Evolutionary conservation across 1,284 basidiomycete species (phyloP).

Genomic region (Meira nashicola): DNA sequence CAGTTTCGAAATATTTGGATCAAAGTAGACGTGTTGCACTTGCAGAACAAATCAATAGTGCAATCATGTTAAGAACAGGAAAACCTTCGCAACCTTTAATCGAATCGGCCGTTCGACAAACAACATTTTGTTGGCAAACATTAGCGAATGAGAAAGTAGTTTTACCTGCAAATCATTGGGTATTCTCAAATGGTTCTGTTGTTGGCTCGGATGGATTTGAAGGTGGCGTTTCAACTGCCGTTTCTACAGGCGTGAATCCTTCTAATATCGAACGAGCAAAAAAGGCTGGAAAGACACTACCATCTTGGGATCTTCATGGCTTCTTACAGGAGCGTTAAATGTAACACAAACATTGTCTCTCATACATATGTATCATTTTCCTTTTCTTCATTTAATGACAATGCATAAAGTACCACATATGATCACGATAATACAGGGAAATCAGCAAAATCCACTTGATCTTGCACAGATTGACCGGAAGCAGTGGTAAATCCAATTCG

Average conservation of each 20-base stretch:
- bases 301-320: slow-evolving; percentile 11
- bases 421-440: slow-evolving; percentile 13
- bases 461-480: slow-evolving; percentile 67
- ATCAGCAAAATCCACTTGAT: slow-evolving; percentile 82
- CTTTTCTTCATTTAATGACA: not conserved
- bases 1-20: slow-evolving; percentile 66
- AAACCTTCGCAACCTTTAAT: slow-evolving; percentile 41
- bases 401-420: not conserved
- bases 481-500: slow-evolving; percentile 70
- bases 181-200: slow-evolving; percentile 18
- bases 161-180: slow-evolving; percentile 22
- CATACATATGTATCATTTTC: not conserved
- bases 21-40: slow-evolving; percentile 69
- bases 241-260: not conserved
- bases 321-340: slow-evolving; percentile 11
- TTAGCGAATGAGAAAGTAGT: slow-evolving; percentile 26
- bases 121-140: slow-evolving; percentile 29
- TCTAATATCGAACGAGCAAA: slow-evolving; percentile 1
- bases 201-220: slow-evolving; percentile 4
- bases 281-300: slow-evolving; percentile 11
- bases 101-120: slow-evolving; percentile 44
- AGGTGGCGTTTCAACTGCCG: not conserved
- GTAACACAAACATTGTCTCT: not conserved
- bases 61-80: slow-evolving; percentile 61
- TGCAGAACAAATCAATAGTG: slow-evolving; percentile 78